Evolutionary conservation across 306 rosid genomes (phyloP), one percentile per base, ranked within the genome.

Genomic region (Cucurbita pepo): DNA sequence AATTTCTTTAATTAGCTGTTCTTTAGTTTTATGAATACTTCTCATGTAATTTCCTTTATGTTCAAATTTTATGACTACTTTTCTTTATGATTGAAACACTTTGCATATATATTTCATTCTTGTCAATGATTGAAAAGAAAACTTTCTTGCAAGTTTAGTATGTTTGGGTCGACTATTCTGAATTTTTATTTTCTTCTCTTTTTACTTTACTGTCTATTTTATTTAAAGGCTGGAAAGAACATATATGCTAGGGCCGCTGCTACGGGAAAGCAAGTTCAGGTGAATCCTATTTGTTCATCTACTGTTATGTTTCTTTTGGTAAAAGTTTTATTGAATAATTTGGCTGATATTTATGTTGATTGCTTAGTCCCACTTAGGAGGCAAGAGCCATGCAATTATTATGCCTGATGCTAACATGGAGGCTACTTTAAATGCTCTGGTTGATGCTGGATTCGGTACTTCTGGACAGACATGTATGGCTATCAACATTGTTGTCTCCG

Each of bases 331-430:
- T 71, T 52, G 75, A 37, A 80, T 67, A 69, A 58, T 67, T 82
- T 78, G 30, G 75, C 79, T 71, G 63, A 75, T 54, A 54, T 54
- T 69, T 69, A 44, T 86, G 58, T 75, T 72, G 61, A 69, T 59
- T 72, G 48, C 75, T 55, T 70, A 85, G 96, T 82, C 89, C 69
- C 79, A 81, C 80, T 75, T 77, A 56, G 91, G 96, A 43, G 83
- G 86, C 73, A 85, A 76, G 73, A 88, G 85, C 79, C 86, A 80
- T 73, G 88, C 85, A 58, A 74, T 86, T 77, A 77, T 90, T 52
- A 86, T 90, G 94, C 90, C 96, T 1, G 91, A 90, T 82, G 96
- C 94, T 75, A 83, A 74, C 53, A 60, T 79, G 82, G 91, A 85
- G 84, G 86, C 87, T 71, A 80, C 90, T 34, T 64, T 90, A 77